Percentiles rank a stretch among this genome's conserved stretches.
These are phyloP conservation scores for Solanum infundibuliforme DNA, from an alignment of 257 asterid genomes.

Conservation along the genomic window DNA sequence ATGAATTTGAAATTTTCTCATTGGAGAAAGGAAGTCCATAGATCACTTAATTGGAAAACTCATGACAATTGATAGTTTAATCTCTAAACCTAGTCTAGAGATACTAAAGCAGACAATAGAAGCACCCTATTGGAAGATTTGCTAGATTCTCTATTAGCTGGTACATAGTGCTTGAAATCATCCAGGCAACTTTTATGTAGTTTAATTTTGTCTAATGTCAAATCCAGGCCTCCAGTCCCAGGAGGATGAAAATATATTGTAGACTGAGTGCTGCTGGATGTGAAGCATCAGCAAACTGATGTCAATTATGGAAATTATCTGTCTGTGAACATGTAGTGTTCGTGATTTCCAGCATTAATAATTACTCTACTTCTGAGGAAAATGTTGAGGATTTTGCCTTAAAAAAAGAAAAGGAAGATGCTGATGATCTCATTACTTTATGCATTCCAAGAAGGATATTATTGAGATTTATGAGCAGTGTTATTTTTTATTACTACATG, in stretches of 20 bases:
- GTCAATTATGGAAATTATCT: neutral
- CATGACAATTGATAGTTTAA: neutral
- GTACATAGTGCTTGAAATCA: neutral
- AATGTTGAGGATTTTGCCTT: neutral
- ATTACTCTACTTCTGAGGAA: neutral
- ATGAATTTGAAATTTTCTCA: neutral
- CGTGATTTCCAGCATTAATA: neutral
- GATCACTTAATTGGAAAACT: neutral
- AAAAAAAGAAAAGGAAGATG: neutral
- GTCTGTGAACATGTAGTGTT: neutral
- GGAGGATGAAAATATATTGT: neutral
- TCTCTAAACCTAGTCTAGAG: neutral
- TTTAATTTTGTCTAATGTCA: neutral
- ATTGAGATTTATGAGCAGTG: neutral
- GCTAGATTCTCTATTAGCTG: neutral
- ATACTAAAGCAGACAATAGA: neutral
- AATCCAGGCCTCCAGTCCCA: neutral
- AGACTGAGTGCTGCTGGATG: neutral
- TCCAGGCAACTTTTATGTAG: neutral
- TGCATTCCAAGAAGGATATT: neutral
- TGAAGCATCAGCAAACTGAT: neutral
- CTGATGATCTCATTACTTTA: neutral
- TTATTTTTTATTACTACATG: no score
- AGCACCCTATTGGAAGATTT: neutral
- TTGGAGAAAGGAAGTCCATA: neutral